These are phyloP conservation scores for Kodamaea laetipori DNA, from an alignment of 805 yeast genomes.

Conservation along the genomic window DNA sequence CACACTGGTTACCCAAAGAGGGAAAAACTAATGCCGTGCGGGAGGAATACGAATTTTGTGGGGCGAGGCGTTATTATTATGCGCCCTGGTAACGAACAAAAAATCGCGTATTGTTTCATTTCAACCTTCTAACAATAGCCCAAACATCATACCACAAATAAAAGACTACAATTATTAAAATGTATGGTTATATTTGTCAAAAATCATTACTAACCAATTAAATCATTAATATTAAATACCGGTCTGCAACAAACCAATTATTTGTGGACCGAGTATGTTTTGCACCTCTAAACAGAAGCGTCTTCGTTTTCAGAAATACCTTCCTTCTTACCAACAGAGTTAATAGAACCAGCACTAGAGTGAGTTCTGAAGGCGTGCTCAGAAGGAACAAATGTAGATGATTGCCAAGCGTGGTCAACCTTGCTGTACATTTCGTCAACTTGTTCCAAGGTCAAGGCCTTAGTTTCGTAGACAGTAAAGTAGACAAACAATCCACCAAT, in stretches of 20 bases:
- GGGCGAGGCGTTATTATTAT: no score
- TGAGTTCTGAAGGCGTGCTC: constrained; percentile 38
- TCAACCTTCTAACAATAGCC: no score
- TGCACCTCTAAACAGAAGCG: constrained; percentile 1
- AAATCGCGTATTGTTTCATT: no score
- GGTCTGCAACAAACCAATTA: background rate
- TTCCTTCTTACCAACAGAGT: constrained; percentile 26
- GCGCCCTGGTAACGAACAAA: no score
- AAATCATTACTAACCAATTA: constrained; percentile 3
- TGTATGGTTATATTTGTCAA: background rate
- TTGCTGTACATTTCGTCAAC: constrained; percentile 42
- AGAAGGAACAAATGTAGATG: constrained; percentile 33
- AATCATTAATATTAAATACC: constrained; percentile 2
- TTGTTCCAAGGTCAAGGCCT: constrained; percentile 45
- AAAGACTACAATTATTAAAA: background rate
- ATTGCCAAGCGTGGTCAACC: constrained; percentile 37
- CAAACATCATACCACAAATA: background rate
- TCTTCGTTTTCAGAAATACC: constrained; percentile 30
- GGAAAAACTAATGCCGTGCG: no score
- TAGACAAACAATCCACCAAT: constrained; percentile 36
- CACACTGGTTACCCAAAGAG: no score
- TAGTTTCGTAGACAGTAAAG: constrained; percentile 40
- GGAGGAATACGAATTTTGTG: no score
- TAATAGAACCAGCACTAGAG: constrained; percentile 16
- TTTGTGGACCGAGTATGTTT: background rate